Evolutionary conservation across 1,284 basidiomycete species (phyloP), one percentile per base, ranked within the genome.

Genomic region (Rhodotorula sp.): DNA sequence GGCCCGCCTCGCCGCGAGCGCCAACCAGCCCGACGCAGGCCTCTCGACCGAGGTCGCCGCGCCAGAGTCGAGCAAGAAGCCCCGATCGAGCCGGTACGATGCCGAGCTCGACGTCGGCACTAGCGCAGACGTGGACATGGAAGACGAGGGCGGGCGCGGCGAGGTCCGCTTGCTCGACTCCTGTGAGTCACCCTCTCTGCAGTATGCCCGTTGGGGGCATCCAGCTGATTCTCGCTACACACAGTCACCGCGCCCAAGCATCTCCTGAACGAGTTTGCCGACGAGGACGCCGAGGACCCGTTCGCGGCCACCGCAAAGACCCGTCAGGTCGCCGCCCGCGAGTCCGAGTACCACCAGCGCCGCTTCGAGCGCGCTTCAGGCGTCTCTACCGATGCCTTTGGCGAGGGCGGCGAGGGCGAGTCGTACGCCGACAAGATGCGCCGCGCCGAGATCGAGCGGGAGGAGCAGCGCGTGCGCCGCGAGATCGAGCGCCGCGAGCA

Each of bases 351-450:
- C 81, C 97, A 99, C 80, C 89, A 91, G 78, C 88, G 94, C 69
- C 88, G 95, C 52, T 99, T 98, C 84, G 87, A 87, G 78, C 88
- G 94, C 61, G 87, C 89, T 73, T 80, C 78, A 7, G 79, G 75
- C 16, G 77, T 80, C 16, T 90, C 89, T 73, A 86, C 86, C 17
- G 92, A 93, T 83, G 91, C 90, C 0, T 93, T 93, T 80, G 84
- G 88, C 74, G 90, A 87, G 0, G 87, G 87, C 25, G 87, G 87
- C 12, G 91, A 93, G 80, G 92, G 92, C 67, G 83, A 84, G 66
- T 91, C 91, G 10, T 99, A 99, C 82, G 94, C 92, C 81, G 95
- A 98, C 79, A 92, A 94, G 27, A 99, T 99, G 97, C 86, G 94
- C 76, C 82, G 95, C 78, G 87, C 91, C 71, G 89, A 90, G 80